Conservation (phyloP, 768 basidiomycete genomes). For the Vararia minispora region DNA sequence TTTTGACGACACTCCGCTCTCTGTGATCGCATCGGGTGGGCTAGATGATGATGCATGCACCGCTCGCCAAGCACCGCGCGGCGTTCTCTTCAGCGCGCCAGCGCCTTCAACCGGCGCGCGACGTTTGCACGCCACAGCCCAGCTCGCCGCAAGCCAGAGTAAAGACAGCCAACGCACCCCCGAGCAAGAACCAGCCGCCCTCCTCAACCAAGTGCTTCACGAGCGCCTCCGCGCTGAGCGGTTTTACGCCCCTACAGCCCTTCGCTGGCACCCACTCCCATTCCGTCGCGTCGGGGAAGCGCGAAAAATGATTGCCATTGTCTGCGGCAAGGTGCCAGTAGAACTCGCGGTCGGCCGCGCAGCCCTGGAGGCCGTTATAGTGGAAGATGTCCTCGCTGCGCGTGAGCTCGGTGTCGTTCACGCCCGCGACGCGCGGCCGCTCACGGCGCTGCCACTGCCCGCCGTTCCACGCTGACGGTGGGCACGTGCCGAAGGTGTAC, state of each 20-base stretch:
- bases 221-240: constrained; percentile 31
- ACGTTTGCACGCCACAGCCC: no score
- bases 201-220: constrained; percentile 49
- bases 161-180: no score
- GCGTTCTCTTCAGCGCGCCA: no score
- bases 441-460: not conserved
- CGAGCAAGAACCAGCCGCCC: constrained; percentile 62
- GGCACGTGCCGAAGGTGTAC: not conserved
- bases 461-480: not conserved
- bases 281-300: constrained; percentile 41
- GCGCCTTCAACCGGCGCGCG: no score
- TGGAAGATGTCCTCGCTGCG: constrained; percentile 31
- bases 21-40: no score
- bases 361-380: constrained; percentile 50
- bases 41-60: no score
- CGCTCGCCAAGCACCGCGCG: no score
- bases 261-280: constrained; percentile 44
- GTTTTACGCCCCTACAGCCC: constrained; percentile 29
- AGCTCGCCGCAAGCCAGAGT: no score
- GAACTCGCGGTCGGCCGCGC: constrained; percentile 51
- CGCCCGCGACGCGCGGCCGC: constrained; percentile 9
- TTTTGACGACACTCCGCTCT: no score
- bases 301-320: constrained; percentile 31
- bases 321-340: constrained; percentile 54
- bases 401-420: constrained; percentile 22